Evolutionary conservation across 2,329 filamentous ascomycete genomes (phyloP), one percentile per base, ranked within the genome.

Genomic region (Didymellaceae sp.): DNA sequence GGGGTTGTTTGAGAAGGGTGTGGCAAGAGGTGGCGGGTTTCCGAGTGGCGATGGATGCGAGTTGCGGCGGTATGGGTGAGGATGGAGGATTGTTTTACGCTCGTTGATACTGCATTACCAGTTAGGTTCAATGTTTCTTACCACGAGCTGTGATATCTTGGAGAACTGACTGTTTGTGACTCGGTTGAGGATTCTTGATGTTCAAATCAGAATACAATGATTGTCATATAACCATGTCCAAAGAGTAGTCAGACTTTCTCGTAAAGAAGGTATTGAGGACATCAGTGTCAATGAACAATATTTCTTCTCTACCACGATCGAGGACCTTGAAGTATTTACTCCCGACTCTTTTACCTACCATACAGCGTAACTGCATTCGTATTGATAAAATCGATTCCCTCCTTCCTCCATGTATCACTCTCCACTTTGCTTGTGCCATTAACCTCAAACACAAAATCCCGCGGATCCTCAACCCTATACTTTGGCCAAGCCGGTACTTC

Each of bases 361-460:
- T 52, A 61, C 10, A 56, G 34, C 2, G 34, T 21, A 9, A 42
- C 6, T 3, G 48, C 54, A 28, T 51, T 52, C 5, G 14, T 20
- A 31, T 67, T 70, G 41, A 78, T 75, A 43, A 72, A 67, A 46
- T 62, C 60, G 26, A 78, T 78, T 0, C 75, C 75, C 45, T 68
- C 68, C n/a, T 58, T 48, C 50, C 76, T 65, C 39, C 57, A 78
- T 9, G 73, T 75, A 56, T 78, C 75, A 10, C 57, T 44, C 66
- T 77, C 75, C 17, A 63, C 45, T 18, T 52, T 35, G 32, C 63
- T 64, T 5, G 60, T 61, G 2, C 44, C 40, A 40, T 77, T 77
- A 5, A 68, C 75, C 56, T 77, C 72, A 50, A 72, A 77, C 1
- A 77, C 75, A 54, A 77, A 74, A 35, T 76, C 67, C 61, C 66